These are phyloP conservation scores for Aspergillus saccharolyticus DNA, from an alignment of 495 filamentous ascomycete species.

Conservation along the genomic window DNA sequence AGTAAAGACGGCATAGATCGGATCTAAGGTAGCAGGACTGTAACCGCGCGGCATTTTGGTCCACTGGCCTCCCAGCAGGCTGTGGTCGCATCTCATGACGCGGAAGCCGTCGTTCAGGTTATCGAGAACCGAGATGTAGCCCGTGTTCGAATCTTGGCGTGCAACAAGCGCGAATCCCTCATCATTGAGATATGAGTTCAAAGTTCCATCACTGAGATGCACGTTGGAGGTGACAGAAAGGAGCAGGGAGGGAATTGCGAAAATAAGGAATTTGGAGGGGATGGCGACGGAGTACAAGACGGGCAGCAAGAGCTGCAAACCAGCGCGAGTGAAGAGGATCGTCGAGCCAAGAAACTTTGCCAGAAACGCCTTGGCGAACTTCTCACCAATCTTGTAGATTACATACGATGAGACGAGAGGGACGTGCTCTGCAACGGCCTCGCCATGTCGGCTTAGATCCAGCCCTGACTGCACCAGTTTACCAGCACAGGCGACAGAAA, in stretches of 20 bases:
- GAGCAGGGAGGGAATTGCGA: conserved; percentile 62
- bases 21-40: conserved; percentile 60
- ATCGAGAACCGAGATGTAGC: conserved; percentile 87
- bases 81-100: conserved; percentile 89
- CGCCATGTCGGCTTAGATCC: conserved; percentile 52
- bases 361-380: conserved; percentile 44
- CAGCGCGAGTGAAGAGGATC: conserved; percentile 61
- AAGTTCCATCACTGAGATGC: conserved; percentile 53
- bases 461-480: conserved; percentile 53
- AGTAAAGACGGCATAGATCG: conserved; percentile 87
- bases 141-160: conserved; percentile 77
- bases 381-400: conserved; percentile 58
- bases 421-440: conserved; percentile 49
- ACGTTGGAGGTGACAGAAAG: conserved; percentile 67
- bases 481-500: conserved; percentile 61
- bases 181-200: conserved; percentile 58
- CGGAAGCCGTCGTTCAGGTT: conserved; percentile 64
- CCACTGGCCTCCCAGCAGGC: conserved; percentile 94
- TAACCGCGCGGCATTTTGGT: conserved; percentile 27
- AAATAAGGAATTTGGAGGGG: conserved; percentile 60
- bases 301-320: conserved; percentile 62
- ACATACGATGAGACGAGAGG: conserved; percentile 59
- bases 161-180: conserved; percentile 59
- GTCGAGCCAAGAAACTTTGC: conserved; percentile 54
- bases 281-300: conserved; percentile 57